Conservation (phyloP, 768 basidiomycete species). For the Mycena galericulata region DNA sequence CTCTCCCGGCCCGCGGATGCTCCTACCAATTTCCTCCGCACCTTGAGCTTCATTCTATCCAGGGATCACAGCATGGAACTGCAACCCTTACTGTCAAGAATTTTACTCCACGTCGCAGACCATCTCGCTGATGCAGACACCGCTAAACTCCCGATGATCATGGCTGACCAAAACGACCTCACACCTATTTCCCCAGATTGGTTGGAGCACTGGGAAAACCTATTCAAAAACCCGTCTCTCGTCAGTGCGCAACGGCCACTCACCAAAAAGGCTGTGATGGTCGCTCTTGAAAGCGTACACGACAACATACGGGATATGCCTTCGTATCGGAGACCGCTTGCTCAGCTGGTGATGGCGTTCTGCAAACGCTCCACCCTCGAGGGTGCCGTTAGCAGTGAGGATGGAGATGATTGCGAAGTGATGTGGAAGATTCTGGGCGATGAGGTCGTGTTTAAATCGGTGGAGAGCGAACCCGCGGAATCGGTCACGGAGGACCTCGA, state of each 20-base stretch:
- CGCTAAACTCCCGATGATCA: conserved; percentile 67
- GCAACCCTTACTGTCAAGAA: conserved; percentile 70
- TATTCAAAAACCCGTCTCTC: conserved; percentile 64
- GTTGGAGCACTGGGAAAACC: conserved; percentile 73
- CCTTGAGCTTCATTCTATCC: conserved; percentile 71
- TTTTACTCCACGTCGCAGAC: conserved; percentile 73
- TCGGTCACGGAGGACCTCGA: conserved; percentile 50
- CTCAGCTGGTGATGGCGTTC: conserved; percentile 66
- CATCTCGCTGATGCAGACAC: conserved; percentile 79
- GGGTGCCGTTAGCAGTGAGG: conserved; percentile 37
- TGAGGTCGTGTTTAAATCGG: conserved; percentile 69
- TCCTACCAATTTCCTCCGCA: conserved; percentile 71
- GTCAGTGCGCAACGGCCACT: conserved; percentile 57
- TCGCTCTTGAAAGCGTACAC: conserved; percentile 68
- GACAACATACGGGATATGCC: conserved; percentile 78
- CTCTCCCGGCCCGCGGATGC: conserved; percentile 66
- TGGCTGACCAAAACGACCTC: conserved; percentile 76
- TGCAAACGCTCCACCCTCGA: conserved; percentile 40
- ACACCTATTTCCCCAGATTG: conserved; percentile 80
- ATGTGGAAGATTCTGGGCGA: conserved; percentile 76
- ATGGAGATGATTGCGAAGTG: conserved; percentile 52
- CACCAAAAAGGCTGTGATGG: conserved; percentile 69
- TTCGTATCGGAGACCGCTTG: conserved; percentile 66
- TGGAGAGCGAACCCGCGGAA: conserved; percentile 47
- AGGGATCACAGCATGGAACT: conserved; percentile 70